These are phyloP conservation scores for Agrostemma githago DNA, from an alignment of 148 eudicot species.

Conservation along the genomic window DNA sequence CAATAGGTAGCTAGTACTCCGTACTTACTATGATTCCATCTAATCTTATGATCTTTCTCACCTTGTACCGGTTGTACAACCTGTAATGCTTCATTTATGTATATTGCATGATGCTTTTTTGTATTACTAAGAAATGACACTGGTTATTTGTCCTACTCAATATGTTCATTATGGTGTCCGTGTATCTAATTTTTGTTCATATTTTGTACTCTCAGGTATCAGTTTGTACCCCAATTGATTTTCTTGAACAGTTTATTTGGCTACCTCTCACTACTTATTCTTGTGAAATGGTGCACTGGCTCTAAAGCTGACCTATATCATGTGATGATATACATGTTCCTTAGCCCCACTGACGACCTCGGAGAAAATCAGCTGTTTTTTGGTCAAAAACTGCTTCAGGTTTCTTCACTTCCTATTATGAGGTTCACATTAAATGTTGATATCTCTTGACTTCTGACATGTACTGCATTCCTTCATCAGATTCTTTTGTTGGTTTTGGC, in stretches of 20 bases:
- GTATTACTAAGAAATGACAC: not conserved
- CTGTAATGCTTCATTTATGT: not conserved
- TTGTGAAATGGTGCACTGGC: slow-evolving; percentile 89
- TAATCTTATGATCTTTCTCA: not conserved
- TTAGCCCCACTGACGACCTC: slow-evolving; percentile 78
- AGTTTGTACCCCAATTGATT: slow-evolving; percentile 83
- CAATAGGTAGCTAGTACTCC: too few species aligned
- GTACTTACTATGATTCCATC: not conserved
- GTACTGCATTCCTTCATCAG: slow-evolving; percentile 31
- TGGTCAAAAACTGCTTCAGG: slow-evolving; percentile 84
- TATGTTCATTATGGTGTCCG: not conserved
- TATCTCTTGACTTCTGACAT: slow-evolving; percentile 14
- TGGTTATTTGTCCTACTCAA: slow-evolving; percentile 4
- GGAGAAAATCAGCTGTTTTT: slow-evolving; percentile 79
- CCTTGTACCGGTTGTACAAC: not conserved
- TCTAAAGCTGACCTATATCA: slow-evolving; percentile 88
- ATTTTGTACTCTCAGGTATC: slow-evolving; percentile 50
- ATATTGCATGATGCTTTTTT: not conserved
- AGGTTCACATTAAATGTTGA: slow-evolving; percentile 1
- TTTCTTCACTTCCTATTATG: slow-evolving; percentile 14
- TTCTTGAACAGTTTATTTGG: slow-evolving; percentile 84
- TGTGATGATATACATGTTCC: slow-evolving; percentile 88
- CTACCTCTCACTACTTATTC: slow-evolving; percentile 75
- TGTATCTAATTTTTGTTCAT: slow-evolving; percentile 9
- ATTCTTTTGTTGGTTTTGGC: slow-evolving; percentile 55